These are phyloP conservation scores for Tricholoma sp. DNA, from an alignment of 768 basidiomycete species.

Conservation along the genomic window DNA sequence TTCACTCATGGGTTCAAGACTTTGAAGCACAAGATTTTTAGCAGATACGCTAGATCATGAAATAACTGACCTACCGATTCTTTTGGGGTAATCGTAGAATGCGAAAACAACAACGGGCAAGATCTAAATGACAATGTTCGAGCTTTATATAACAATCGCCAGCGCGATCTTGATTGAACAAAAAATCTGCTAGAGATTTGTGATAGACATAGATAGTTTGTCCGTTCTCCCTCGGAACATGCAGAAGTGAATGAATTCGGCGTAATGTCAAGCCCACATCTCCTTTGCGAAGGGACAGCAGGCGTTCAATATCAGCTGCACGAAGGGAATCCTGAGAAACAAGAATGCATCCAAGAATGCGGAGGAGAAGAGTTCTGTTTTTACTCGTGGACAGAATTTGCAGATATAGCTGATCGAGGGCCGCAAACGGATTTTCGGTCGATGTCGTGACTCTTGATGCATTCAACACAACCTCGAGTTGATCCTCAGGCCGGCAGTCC, in stretches of 20 bases:
- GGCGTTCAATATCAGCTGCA: background rate
- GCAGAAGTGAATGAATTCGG: background rate
- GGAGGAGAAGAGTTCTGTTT: background rate
- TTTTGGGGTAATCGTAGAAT: background rate
- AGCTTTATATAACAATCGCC: background rate
- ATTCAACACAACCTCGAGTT: background rate
- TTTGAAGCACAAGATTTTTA: too few relatives aligned
- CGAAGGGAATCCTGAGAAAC: background rate
- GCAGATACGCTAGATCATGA: background rate
- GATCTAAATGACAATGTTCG: background rate
- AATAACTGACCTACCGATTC: background rate
- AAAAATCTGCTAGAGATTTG: background rate
- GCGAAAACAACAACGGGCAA: background rate
- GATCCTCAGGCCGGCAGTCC: background rate
- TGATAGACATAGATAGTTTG: background rate
- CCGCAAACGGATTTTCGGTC: background rate
- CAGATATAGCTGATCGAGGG: background rate
- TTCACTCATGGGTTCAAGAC: too few relatives aligned
- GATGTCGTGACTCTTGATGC: background rate
- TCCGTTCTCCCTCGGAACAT: background rate
- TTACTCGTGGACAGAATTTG: background rate
- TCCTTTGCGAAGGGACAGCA: background rate
- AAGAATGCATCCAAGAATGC: background rate
- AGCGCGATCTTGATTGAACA: background rate
- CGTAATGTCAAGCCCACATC: background rate